These are phyloP conservation scores for Spergularia azorica DNA, from an alignment of 179 eudicot species.

Conservation along the genomic window DNA sequence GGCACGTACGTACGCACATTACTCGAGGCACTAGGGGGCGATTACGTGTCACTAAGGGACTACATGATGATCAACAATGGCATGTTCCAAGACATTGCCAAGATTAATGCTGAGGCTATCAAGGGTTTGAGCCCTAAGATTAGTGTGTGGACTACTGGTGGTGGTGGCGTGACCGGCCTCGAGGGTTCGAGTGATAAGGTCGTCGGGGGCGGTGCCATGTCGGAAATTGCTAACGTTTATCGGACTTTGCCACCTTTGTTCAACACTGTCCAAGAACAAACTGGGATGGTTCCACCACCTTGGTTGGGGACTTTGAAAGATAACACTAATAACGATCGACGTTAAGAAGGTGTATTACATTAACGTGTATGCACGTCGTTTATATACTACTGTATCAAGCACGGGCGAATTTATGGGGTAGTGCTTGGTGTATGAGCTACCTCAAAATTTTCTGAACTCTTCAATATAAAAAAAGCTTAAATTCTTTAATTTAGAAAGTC, in stretches of 20 bases:
- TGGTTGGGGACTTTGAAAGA: slow-evolving; percentile 32
- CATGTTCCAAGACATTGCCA: slow-evolving; percentile 41
- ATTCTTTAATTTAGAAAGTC: too few species aligned
- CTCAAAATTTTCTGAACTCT: too few species aligned
- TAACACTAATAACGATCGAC: neutral
- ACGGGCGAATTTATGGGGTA: too few species aligned
- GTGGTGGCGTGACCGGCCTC: slow-evolving; percentile 11
- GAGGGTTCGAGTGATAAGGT: slow-evolving; percentile 2
- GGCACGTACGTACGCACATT: slow-evolving; percentile 37
- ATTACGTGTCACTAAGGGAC: slow-evolving; percentile 38
- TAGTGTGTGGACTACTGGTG: slow-evolving; percentile 38
- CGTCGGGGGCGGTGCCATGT: slow-evolving; percentile 26
- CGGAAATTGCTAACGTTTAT: slow-evolving; percentile 38
- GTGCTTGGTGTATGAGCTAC: too few species aligned
- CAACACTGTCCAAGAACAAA: slow-evolving; percentile 43
- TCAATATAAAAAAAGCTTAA: too few species aligned
- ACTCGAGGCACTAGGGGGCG: slow-evolving; percentile 34
- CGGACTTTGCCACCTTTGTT: slow-evolving; percentile 39
- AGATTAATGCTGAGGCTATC: slow-evolving; percentile 36
- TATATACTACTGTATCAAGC: too few species aligned
- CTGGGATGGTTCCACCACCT: slow-evolving; percentile 44
- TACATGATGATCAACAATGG: slow-evolving; percentile 48
- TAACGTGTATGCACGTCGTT: too few species aligned
- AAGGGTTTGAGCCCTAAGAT: slow-evolving; percentile 40
- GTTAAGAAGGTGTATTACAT: too few species aligned